These are phyloP conservation scores for Fusarium clavum DNA, from an alignment of 2,329 filamentous ascomycete genomes.

Conservation along the genomic window DNA sequence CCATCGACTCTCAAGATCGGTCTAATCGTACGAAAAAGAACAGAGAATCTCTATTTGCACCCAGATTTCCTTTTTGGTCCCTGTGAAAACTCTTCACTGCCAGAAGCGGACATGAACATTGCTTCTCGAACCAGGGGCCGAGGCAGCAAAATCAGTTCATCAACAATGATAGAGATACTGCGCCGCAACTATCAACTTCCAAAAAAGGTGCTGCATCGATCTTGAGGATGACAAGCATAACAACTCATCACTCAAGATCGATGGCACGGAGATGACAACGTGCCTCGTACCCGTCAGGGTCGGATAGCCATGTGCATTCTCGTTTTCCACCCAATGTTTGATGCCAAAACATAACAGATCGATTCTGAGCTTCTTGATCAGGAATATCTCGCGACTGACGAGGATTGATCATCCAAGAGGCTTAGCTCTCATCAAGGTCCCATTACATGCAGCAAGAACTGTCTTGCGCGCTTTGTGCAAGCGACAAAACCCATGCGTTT, in stretches of 20 bases:
- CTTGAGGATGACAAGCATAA: neutral
- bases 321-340: neutral
- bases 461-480: constrained; percentile 26
- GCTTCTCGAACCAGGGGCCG: constrained; percentile 15
- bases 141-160: constrained; percentile 35
- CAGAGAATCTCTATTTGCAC: neutral
- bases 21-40: neutral
- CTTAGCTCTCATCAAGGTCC: constrained; percentile 3
- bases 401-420: constrained; percentile 10
- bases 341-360: neutral
- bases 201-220: constrained; percentile 23
- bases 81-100: constrained; percentile 1
- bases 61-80: constrained; percentile 2
- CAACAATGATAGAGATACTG: neutral
- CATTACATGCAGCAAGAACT: constrained; percentile 31
- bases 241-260: constrained; percentile 7
- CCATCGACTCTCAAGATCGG: neutral
- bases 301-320: neutral
- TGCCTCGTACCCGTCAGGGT: constrained; percentile 8
- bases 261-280: constrained; percentile 11
- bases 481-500: constrained; percentile 14
- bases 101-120: constrained; percentile 13
- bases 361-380: constrained; percentile 8
- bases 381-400: constrained; percentile 11
- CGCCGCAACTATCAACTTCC: constrained; percentile 5